phyloP scores from a whole-genome alignment of 306 rosid species.

The Oxytropis ochrocephala region DNA sequence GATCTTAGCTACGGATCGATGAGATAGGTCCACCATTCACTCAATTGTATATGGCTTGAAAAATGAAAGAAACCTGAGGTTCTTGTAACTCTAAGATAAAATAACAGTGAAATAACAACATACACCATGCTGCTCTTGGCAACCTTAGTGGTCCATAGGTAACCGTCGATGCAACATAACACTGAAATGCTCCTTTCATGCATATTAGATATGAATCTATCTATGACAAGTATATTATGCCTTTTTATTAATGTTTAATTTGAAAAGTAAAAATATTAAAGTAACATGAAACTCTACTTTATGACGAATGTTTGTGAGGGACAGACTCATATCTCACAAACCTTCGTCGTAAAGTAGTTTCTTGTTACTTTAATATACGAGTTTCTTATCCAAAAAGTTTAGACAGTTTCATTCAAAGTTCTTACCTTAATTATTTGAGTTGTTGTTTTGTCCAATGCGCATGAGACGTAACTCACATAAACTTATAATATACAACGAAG shows the following conservation, averaged over 20 bases:
- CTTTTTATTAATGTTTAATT: background rate
- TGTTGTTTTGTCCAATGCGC: too few relatives aligned
- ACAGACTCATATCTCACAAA: too few relatives aligned
- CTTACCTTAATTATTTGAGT: too few relatives aligned
- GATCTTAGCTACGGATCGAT: slow-evolving; percentile 42
- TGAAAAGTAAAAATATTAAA: background rate
- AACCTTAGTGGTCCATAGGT: slow-evolving; percentile 40
- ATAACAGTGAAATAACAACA: slow-evolving; percentile 4
- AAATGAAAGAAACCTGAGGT: slow-evolving; percentile 28
- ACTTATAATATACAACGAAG: too few relatives aligned
- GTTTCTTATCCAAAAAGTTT: too few relatives aligned
- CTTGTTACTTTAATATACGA: too few relatives aligned
- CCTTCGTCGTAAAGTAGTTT: too few relatives aligned
- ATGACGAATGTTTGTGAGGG: too few relatives aligned
- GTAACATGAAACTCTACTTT: background rate
- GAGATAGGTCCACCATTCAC: slow-evolving; percentile 41
- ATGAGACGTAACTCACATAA: too few relatives aligned
- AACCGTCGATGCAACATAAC: slow-evolving; percentile 23
- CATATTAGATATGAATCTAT: slow-evolving; percentile 18
- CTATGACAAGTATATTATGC: background rate
- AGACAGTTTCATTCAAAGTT: too few relatives aligned
- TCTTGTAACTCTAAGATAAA: slow-evolving; percentile 29
- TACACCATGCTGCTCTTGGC: slow-evolving; percentile 12
- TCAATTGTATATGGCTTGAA: slow-evolving; percentile 33
- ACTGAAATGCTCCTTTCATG: slow-evolving; percentile 27